Conservation (phyloP, 345 rosid species). For the Bruguiera sexangula region DNA sequence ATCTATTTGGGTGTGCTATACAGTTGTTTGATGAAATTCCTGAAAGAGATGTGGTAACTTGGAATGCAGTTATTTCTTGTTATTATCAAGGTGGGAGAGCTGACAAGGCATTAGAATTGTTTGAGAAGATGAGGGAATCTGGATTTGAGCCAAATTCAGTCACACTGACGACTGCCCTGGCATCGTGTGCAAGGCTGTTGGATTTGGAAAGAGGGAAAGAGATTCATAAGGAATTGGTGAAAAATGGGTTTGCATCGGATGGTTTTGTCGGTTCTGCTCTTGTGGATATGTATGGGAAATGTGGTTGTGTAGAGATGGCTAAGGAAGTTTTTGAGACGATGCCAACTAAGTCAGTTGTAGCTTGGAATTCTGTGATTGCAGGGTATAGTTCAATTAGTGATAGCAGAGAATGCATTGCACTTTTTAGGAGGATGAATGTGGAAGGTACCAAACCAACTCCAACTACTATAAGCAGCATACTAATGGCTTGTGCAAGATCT, state of each 20-base stretch:
- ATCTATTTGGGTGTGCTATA: constrained; percentile 29
- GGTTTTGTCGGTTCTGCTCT: constrained; percentile 60
- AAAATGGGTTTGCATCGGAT: constrained; percentile 38
- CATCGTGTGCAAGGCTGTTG: constrained; percentile 56
- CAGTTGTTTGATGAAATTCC: constrained; percentile 66
- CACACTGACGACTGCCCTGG: constrained; percentile 48
- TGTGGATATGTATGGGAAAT: constrained; percentile 70
- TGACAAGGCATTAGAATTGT: constrained; percentile 52
- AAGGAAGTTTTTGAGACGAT: constrained; percentile 48
- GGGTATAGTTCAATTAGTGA: constrained; percentile 46
- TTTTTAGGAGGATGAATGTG: constrained; percentile 47
- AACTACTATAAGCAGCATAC: constrained; percentile 53
- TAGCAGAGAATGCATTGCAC: constrained; percentile 47
- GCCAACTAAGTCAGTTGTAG: constrained; percentile 41
- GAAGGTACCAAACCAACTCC: constrained; percentile 50
- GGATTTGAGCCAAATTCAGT: constrained; percentile 64
- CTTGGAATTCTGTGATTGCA: constrained; percentile 67
- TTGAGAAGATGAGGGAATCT: constrained; percentile 44
- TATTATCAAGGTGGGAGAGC: constrained; percentile 60
- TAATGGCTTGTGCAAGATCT: constrained; percentile 61
- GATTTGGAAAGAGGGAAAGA: constrained; percentile 62
- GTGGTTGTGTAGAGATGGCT: constrained; percentile 57
- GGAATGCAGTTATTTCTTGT: constrained; percentile 71
- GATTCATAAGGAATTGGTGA: constrained; percentile 43
- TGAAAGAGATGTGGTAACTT: constrained; percentile 59